Evolutionary conservation across 2,329 filamentous ascomycete genomes (phyloP), one percentile per base, ranked within the genome.

Genomic region (Periconia digitata): DNA sequence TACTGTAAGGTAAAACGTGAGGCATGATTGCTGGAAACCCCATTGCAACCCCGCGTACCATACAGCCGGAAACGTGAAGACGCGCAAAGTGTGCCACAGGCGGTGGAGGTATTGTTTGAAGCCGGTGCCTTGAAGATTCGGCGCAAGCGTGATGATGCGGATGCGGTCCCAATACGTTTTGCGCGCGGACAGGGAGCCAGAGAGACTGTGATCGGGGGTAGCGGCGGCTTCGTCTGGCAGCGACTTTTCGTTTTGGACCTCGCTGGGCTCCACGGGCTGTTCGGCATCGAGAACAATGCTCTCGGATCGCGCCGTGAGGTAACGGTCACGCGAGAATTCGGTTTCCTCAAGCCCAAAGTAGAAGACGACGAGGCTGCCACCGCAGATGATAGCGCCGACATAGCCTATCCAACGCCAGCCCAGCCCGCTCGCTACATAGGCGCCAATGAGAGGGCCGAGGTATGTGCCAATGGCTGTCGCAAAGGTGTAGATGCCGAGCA

Each of bases 21-120:
- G 67, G 66, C 81, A 83, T n/a, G 81, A 79, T 54, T 83, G 81
- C 62, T 84, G 81, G 23, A 79, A 72, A 3, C 81, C 81, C 81
- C 81, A 84, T 58, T 83, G 80, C 20, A 83, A 63, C 8, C 81
- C 80, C 2, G 79, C 79, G 51, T 78, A 83, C 53, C 80, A 74
- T 8, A 83, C 79, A 1, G 80, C 80, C 0, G 81, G 81, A 50
- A 83, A 83, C 1, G 74, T 73, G 59, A 83, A 83, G 36, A 83
- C 70, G n/a, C 79, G 76, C 43, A 83, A 66, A 0, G 78, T 83
- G 54, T 83, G 77, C 55, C 76, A 78, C 2, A 84, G 70, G 2
- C 80, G 79, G 35, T 70, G 61, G 22, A 74, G 63, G 53, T 83
- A 84, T 57, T 84, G 81, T 55, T 73, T 76, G 51, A 79, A 73